Conservation (phyloP, 2,329 filamentous ascomycete genomes). For the Didymosphaeria variabile region DNA sequence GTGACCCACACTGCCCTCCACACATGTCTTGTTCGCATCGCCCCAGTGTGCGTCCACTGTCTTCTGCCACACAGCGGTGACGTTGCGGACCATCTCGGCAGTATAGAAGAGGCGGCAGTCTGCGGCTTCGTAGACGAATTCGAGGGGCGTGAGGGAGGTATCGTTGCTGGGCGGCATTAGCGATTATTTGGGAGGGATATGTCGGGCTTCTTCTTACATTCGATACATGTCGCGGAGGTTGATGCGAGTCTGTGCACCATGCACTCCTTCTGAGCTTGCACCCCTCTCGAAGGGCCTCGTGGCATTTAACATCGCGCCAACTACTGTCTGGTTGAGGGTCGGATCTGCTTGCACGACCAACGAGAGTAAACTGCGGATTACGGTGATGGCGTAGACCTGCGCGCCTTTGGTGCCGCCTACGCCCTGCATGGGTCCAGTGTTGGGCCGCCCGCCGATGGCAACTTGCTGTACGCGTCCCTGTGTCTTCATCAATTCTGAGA, state of each 20-base stretch:
- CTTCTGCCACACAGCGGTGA: slow-evolving; percentile 57
- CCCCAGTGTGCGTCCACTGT: slow-evolving; percentile 26
- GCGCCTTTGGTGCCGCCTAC: slow-evolving; percentile 53
- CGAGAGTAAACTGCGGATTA: no score
- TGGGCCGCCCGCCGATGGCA: slow-evolving; percentile 49
- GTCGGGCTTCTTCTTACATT: slow-evolving; percentile 3
- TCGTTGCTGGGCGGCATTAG: no score
- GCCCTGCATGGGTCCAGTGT: slow-evolving; percentile 48
- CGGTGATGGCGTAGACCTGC: slow-evolving; percentile 17
- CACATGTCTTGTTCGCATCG: slow-evolving; percentile 25
- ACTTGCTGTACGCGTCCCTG: slow-evolving; percentile 50
- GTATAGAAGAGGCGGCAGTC: slow-evolving; percentile 70
- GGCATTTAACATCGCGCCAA: no score
- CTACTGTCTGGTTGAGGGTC: no score
- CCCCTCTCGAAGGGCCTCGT: no score
- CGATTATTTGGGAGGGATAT: no score
- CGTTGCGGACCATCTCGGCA: slow-evolving; percentile 58
- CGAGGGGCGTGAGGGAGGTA: slow-evolving; percentile 52
- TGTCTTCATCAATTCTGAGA: slow-evolving; percentile 52
- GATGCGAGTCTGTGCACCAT: background rate
- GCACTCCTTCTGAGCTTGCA: background rate
- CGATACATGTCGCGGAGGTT: slow-evolving; percentile 39
- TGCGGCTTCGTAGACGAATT: slow-evolving; percentile 67
- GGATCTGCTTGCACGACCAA: no score
- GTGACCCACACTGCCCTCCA: slow-evolving; percentile 28